These are phyloP conservation scores for Lipomyces kockii DNA, from an alignment of 805 yeast species.

Conservation along the genomic window DNA sequence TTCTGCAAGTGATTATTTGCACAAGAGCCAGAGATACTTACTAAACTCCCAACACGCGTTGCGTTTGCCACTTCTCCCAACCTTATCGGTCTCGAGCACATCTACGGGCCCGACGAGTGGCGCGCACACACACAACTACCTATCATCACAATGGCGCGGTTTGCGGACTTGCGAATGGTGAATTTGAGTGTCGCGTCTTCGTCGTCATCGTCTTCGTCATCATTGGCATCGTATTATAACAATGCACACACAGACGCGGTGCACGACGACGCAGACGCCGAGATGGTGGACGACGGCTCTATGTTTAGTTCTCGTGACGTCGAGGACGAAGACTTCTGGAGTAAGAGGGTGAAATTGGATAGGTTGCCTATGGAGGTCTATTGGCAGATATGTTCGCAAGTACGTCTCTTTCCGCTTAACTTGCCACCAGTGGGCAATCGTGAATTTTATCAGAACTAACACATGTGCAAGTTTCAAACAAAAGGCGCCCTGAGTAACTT, in stretches of 20 bases:
- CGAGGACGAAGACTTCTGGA: neutral
- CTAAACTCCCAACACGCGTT: neutral
- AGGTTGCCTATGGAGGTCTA: slow-evolving; percentile 29
- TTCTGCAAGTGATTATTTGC: neutral
- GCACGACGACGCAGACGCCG: neutral
- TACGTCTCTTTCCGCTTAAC: slow-evolving; percentile 7
- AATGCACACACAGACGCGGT: neutral
- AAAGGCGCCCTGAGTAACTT: slow-evolving; percentile 15
- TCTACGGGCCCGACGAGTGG: neutral
- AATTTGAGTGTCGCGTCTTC: neutral
- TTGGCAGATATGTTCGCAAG: slow-evolving; percentile 32
- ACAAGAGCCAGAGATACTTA: neutral
- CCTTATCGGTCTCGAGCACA: neutral
- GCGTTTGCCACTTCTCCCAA: too few species aligned
- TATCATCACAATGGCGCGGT: neutral
- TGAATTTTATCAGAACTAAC: neutral
- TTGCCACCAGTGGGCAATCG: neutral
- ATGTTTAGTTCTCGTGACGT: neutral
- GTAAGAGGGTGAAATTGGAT: slow-evolving; percentile 4
- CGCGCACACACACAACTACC: neutral
- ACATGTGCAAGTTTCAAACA: neutral
- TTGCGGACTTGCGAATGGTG: neutral
- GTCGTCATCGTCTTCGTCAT: neutral
- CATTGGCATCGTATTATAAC: neutral
- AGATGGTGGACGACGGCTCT: neutral